A percentile compares a stretch with the other conserved stretches of the same genome.
These are phyloP conservation scores for Sphaerobolus stellatus DNA, from an alignment of 1,284 basidiomycete genomes.

Conservation along the genomic window DNA sequence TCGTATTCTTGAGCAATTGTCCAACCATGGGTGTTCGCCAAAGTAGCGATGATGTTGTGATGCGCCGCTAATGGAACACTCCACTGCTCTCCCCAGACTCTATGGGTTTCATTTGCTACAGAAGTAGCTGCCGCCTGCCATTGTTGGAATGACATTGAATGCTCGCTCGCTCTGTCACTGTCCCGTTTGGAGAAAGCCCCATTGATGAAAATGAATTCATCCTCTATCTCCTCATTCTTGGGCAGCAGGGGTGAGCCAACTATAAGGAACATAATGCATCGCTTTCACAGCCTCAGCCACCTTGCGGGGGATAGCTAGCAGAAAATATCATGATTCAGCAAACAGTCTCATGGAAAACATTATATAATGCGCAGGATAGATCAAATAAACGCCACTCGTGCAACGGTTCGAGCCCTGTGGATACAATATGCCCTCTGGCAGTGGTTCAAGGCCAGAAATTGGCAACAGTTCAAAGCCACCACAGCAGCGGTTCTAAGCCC, in stretches of 20 bases:
- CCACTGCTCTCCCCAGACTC: not conserved
- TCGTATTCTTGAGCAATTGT: slow-evolving; percentile 28
- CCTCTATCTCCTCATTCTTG: slow-evolving; percentile 14
- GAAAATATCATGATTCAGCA: too few species aligned
- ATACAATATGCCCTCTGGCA: too few species aligned
- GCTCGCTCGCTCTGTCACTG: slow-evolving; percentile 13
- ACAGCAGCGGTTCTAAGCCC: too few species aligned
- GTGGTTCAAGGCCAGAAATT: too few species aligned
- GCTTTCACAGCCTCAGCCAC: slow-evolving; percentile 20
- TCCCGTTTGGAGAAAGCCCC: slow-evolving; percentile 12
- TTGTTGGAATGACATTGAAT: slow-evolving; percentile 10
- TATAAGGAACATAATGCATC: slow-evolving; percentile 23
- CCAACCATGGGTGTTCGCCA: slow-evolving; percentile 18
- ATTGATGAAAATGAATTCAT: slow-evolving; percentile 17
- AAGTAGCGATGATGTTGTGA: slow-evolving; percentile 15
- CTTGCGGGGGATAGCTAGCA: slow-evolving; percentile 17
- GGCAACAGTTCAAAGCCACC: too few species aligned
- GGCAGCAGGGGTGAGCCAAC: slow-evolving; percentile 14
- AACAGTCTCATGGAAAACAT: too few species aligned
- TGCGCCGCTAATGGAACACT: slow-evolving; percentile 7
- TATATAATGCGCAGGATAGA: too few species aligned
- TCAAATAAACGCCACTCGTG: too few species aligned
- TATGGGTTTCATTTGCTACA: not conserved
- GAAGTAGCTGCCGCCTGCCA: slow-evolving; percentile 7
- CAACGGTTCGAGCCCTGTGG: too few species aligned